Evolutionary conservation across 1,284 basidiomycete species (phyloP), one percentile per base, ranked within the genome.

Genomic region (Fomitopsis schrenkii): DNA sequence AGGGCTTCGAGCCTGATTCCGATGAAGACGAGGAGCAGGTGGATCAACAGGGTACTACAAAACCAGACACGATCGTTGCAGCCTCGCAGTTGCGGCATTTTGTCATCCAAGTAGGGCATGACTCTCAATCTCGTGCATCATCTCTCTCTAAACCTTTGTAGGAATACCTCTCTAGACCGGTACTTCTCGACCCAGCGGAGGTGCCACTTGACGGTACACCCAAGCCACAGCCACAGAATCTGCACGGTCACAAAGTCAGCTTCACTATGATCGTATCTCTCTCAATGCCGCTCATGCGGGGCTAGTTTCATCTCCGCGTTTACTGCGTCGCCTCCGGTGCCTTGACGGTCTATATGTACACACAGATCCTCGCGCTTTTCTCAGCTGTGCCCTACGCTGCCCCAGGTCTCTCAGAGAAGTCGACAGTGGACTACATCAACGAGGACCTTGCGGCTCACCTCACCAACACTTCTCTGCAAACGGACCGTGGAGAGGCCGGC

Each of bases 381-480:
- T 90, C 94, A 5, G 78, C 86, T 1, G 77, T 82, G 17, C 83
- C 89, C 5, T 96, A 93, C 70, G 63, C 67, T 0, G 50, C 72
- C 0, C 87, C 87, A 3, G 36, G 19, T 12, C 65, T 62, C 5
- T 64, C 62, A 1, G 64, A 70, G 33, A 61, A 72, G 33, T 65
- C 67, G 8, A 64, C 68, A 42, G 72, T 68, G 1, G 63, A 68
- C 19, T 66, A 69, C 35, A 62, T 68, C 33, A 65, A 70, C 3
- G 64, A 65, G n/a, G 87, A 95, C 71, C 81, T 98, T 6, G 70
- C 80, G 1, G 84, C 91, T 0, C 97, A 99, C 74, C 79, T 99
- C 19, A 99, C 97, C 42, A 99, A 99, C 71, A 98, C 97, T 0
- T 96, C 94, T 48, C 78, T 98, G n/a, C 97, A 98, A 74, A 82